A percentile compares a stretch with the other conserved stretches of the same genome.
phyloP scores from a whole-genome alignment of 768 basidiomycete genomes.

The Hysterangium stoloniferum region DNA sequence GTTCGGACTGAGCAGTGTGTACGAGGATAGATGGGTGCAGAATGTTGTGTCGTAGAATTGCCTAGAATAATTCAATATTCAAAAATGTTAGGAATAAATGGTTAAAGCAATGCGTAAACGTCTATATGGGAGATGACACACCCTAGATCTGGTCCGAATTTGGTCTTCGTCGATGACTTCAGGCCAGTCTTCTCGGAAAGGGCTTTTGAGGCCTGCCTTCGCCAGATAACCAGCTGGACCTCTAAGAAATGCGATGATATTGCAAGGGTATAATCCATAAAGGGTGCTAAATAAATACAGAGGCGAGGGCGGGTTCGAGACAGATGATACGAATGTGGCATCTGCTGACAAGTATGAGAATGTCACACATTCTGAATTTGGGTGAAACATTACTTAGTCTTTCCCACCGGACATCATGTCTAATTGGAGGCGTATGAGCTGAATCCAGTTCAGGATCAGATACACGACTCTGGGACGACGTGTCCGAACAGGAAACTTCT shows the following conservation, averaged over 20 bases:
- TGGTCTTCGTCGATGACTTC: slow-evolving; percentile 58
- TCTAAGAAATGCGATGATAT: slow-evolving; percentile 72
- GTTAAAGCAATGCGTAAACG: not conserved
- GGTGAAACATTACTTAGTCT: slow-evolving; percentile 30
- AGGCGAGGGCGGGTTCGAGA: slow-evolving; percentile 50
- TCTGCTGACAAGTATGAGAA: slow-evolving; percentile 24
- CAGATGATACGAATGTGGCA: slow-evolving; percentile 44
- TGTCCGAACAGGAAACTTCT: not conserved
- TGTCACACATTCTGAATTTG: not conserved
- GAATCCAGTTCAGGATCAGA: slow-evolving; percentile 4
- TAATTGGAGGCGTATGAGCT: slow-evolving; percentile 26
- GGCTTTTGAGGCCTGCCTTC: slow-evolving; percentile 40
- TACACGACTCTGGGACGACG: slow-evolving; percentile 3
- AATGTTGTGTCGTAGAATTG: slow-evolving; percentile 59
- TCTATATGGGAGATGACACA: slow-evolving; percentile 29
- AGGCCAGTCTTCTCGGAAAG: slow-evolving; percentile 67
- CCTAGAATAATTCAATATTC: slow-evolving; percentile 30
- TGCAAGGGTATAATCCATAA: slow-evolving; percentile 90
- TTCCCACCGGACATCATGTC: slow-evolving; percentile 59
- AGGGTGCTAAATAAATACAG: slow-evolving; percentile 67
- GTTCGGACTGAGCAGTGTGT: slow-evolving; percentile 55
- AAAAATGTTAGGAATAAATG: not conserved
- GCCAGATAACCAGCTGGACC: slow-evolving; percentile 57
- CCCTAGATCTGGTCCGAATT: slow-evolving; percentile 68
- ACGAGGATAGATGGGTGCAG: slow-evolving; percentile 70